Evolutionary conservation across 2,329 filamentous ascomycete species (phyloP), one percentile per base, ranked within the genome.

Genomic region (Cordyceps fumosorosea): DNA sequence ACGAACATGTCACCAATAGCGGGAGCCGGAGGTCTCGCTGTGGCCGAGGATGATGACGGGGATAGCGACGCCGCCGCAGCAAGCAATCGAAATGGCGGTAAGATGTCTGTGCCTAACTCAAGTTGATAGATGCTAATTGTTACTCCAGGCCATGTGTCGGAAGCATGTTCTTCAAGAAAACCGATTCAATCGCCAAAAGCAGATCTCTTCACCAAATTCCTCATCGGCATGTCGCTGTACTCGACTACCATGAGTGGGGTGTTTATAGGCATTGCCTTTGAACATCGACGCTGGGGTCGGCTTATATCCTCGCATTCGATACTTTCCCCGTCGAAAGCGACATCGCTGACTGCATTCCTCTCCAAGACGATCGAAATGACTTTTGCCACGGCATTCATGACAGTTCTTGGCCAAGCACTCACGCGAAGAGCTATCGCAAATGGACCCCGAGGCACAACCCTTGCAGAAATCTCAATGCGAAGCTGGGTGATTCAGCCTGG

Each of bases 381-480:
- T 0, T 93, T 92, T 68, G 89, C 91, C 3, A 91, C 89, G 0
- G 86, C 90, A 0, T 89, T 91, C 64, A 87, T 93, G 1, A 83
- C 87, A 0, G 89, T 89, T 60, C 71, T 93, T 0, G 90, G 90
- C 0, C 90, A 95, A 70, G 82, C 89, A 0, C 74, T 93, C 18
- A 91, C 84, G n/a, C 80, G 88, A 22, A 78, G 88, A 60, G 87
- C 89, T 0, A 82, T 90, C 61, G 80, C 81, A 26, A 82, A 80
- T 60, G 77, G 80, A 10, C 82, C 84, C 0, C 75, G 77, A 3
- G 90, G 90, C 2, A 82, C 93, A 63, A 90, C 85, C 0, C 80
- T 93, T 18, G 87, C 90, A 0, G 89, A 93, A 69, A 84, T 93
- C 77, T 87, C 83, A 18, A 91, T 93, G 88, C 81, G 89, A 53